A percentile compares a stretch with the other conserved stretches of the same genome.
Conservation (phyloP, 768 basidiomycete genomes). For the Suillus subluteus region DNA sequence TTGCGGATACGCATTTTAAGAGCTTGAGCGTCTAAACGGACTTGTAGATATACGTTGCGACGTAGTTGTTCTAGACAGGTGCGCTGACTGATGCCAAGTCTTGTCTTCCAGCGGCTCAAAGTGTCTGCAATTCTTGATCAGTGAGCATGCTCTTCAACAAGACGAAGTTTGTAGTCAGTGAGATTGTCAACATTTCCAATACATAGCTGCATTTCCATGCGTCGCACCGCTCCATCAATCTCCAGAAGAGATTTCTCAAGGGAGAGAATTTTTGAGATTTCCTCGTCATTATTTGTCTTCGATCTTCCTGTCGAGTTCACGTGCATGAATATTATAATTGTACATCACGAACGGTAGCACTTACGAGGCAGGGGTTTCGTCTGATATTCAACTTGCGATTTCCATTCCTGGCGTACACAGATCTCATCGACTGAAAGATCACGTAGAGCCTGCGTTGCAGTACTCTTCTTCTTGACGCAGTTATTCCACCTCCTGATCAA, state of each 20-base stretch:
- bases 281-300: not conserved
- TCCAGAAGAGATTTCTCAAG: not conserved
- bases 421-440: too few relatives aligned
- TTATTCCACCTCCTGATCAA: too few relatives aligned
- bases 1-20: not conserved
- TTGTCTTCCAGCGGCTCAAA: not conserved
- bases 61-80: not conserved
- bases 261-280: not conserved
- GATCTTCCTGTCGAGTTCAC: not conserved
- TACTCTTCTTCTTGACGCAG: too few relatives aligned
- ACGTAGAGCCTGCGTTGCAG: too few relatives aligned
- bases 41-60: not conserved
- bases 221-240: not conserved
- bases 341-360: not conserved
- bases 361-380: constrained; percentile 6
- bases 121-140: not conserved
- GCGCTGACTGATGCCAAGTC: not conserved
- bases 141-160: not conserved
- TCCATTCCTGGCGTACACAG: constrained; percentile 12
- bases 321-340: not conserved
- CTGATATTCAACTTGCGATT: constrained; percentile 7
- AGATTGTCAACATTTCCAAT: not conserved
- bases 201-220: not conserved
- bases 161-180: not conserved
- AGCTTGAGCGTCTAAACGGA: not conserved